A percentile compares a stretch with the other conserved stretches of the same genome.
Evolutionary conservation across 2,329 filamentous ascomycete species (phyloP).

Genomic region (Kalaharituber pfeilii): DNA sequence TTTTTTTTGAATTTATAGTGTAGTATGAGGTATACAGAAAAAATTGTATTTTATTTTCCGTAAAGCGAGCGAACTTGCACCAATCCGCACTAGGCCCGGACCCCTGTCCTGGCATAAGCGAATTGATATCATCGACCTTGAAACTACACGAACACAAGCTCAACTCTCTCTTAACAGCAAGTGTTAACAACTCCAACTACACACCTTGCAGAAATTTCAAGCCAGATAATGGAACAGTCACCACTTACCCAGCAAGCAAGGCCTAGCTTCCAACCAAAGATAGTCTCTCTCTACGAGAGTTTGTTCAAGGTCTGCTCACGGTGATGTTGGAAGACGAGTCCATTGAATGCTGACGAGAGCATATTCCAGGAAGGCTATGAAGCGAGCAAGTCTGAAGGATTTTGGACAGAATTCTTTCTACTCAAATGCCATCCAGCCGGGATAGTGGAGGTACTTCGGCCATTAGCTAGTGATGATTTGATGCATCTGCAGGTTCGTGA

Average conservation of each 20-base stretch:
- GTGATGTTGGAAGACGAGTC: too few relatives aligned
- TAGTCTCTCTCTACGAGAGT: constrained; percentile 72
- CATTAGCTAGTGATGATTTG: constrained; percentile 56
- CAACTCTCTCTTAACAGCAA: too few relatives aligned
- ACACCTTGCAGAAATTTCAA: background rate
- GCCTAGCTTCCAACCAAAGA: constrained; percentile 88
- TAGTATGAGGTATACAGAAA: too few relatives aligned
- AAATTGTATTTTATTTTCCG: too few relatives aligned
- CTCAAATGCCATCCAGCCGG: constrained; percentile 58
- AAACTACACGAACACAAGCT: too few relatives aligned
- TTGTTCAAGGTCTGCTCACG: constrained; percentile 59
- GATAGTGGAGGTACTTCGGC: constrained; percentile 50
- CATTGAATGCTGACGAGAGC: background rate
- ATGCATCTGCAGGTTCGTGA: constrained; percentile 50
- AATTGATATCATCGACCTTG: background rate
- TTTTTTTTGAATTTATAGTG: too few relatives aligned
- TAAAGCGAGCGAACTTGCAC: too few relatives aligned
- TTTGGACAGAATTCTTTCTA: constrained; percentile 93
- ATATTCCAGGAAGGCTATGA: constrained; percentile 34
- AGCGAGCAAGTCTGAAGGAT: constrained; percentile 60
- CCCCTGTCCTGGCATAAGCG: background rate
- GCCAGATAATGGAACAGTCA: constrained; percentile 32
- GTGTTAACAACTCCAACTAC: too few relatives aligned
- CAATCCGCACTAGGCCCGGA: background rate
- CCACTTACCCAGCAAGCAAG: constrained; percentile 83